phyloP scores from a whole-genome alignment of 2,329 filamentous ascomycete species.

The Albophoma yamanashiensis region DNA sequence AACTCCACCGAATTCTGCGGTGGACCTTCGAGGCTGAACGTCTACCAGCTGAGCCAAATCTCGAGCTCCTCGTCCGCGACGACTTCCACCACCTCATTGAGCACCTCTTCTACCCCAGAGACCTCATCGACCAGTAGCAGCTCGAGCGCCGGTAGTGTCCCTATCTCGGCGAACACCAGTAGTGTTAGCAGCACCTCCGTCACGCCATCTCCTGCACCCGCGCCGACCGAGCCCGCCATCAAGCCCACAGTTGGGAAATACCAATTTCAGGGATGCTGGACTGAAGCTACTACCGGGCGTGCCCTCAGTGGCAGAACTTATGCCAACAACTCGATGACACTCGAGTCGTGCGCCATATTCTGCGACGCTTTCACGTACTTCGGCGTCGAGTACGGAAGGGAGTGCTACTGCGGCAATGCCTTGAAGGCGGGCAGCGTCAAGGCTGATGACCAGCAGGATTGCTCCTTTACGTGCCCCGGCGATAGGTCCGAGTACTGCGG shows the following conservation, averaged over 20 bases:
- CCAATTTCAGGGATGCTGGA: slow-evolving; percentile 25
- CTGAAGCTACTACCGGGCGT: slow-evolving; percentile 19
- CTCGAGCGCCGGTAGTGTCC: slow-evolving; percentile 9
- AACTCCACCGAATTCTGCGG: slow-evolving; percentile 27
- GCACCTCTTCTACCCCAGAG: not conserved
- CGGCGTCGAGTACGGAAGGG: slow-evolving; percentile 22
- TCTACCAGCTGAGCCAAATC: slow-evolving; percentile 16
- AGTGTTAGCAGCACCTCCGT: slow-evolving; percentile 6
- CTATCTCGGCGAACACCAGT: slow-evolving; percentile 11
- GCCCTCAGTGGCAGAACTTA: slow-evolving; percentile 17
- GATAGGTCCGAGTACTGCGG: slow-evolving; percentile 23
- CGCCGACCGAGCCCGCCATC: slow-evolving; percentile 13
- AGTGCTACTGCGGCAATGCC: slow-evolving; percentile 27
- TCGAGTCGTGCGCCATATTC: slow-evolving; percentile 20
- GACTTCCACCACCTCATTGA: slow-evolving; percentile 3
- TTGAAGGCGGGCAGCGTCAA: slow-evolving; percentile 16
- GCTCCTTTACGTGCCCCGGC: slow-evolving; percentile 20
- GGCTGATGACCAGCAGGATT: slow-evolving; percentile 19
- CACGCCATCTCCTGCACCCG: slow-evolving; percentile 7
- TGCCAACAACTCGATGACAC: slow-evolving; percentile 22
- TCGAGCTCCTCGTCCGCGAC: not conserved
- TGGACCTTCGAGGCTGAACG: slow-evolving; percentile 21
- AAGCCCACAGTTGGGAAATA: slow-evolving; percentile 16
- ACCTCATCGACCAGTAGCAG: slow-evolving; percentile 1
- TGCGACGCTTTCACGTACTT: slow-evolving; percentile 20